Evolutionary conservation across 257 asterid species (phyloP).

Genomic region (Parsonsia alboflavescens): DNA sequence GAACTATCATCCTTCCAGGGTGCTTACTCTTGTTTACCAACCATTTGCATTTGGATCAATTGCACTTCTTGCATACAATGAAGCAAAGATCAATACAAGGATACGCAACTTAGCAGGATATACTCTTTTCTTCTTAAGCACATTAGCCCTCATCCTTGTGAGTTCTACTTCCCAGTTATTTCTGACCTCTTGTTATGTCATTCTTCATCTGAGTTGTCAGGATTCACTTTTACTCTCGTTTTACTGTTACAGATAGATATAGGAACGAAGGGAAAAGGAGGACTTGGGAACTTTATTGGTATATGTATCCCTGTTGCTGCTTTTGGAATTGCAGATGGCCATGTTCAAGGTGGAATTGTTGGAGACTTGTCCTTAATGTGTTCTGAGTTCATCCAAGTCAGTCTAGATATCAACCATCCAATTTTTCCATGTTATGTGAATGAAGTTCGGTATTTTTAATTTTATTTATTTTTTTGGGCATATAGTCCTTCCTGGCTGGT

Average conservation of each 20-base stretch:
- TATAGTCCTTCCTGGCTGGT: slow-evolving; percentile 73
- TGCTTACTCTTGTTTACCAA: slow-evolving; percentile 39
- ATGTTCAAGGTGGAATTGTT: slow-evolving; percentile 36
- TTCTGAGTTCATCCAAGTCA: slow-evolving; percentile 61
- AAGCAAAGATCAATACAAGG: slow-evolving; percentile 32
- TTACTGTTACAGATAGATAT: slow-evolving; percentile 27
- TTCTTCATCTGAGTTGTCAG: background rate
- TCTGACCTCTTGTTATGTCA: background rate
- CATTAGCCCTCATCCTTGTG: slow-evolving; percentile 31
- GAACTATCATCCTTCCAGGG: slow-evolving; percentile 42
- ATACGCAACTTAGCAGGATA: slow-evolving; percentile 32
- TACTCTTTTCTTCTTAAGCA: slow-evolving; percentile 28
- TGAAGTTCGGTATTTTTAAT: background rate
- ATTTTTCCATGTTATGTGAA: background rate
- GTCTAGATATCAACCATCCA: background rate
- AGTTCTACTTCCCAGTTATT: slow-evolving; percentile 8
- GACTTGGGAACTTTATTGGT: slow-evolving; percentile 29
- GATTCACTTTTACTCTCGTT: background rate
- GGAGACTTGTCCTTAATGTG: slow-evolving; percentile 38
- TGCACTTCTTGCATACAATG: slow-evolving; percentile 31
- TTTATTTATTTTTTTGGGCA: background rate
- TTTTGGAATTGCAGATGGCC: slow-evolving; percentile 42
- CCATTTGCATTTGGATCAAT: slow-evolving; percentile 38
- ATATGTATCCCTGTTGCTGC: slow-evolving; percentile 31
- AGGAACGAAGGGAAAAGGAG: slow-evolving; percentile 32